Evolutionary conservation across 2,329 filamentous ascomycete species (phyloP).

Genomic region (Talaromyces sp.): DNA sequence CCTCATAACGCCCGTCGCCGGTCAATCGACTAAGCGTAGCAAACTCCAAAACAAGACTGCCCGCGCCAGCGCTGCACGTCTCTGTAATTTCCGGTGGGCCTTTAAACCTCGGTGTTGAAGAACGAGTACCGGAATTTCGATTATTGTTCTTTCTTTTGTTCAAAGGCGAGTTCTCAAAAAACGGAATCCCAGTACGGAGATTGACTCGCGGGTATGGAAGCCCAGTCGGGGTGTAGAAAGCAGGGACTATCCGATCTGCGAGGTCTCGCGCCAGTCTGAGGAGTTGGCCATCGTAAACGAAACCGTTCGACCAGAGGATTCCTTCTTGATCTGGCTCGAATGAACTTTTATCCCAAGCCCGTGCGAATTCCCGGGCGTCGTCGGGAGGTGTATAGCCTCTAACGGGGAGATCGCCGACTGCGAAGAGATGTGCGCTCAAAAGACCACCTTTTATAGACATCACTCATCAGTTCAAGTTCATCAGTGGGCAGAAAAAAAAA

Average conservation of each 20-base stretch:
- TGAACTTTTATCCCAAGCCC: conserved; percentile 33
- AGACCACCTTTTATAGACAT: conserved; percentile 57
- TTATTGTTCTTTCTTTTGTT: conserved; percentile 49
- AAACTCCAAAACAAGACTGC: conserved; percentile 89
- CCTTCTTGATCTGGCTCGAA: conserved; percentile 19
- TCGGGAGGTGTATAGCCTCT: conserved; percentile 60
- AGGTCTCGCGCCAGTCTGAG: conserved; percentile 84
- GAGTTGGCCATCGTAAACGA: conserved; percentile 83
- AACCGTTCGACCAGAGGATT: conserved; percentile 68
- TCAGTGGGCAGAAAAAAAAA: neutral
- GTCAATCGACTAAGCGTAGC: conserved; percentile 83
- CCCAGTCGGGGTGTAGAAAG: conserved; percentile 85
- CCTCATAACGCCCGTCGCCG: conserved; percentile 81
- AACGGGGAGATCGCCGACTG: conserved; percentile 83
- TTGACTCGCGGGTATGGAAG: conserved; percentile 95
- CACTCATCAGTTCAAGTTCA: neutral
- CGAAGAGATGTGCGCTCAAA: conserved; percentile 88
- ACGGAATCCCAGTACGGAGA: conserved; percentile 81
- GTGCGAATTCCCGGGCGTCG: conserved; percentile 32
- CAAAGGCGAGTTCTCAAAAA: conserved; percentile 80
- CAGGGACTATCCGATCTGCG: conserved; percentile 75
- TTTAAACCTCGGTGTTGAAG: conserved; percentile 17
- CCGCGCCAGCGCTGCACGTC: conserved; percentile 95
- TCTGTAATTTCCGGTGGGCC: conserved; percentile 70
- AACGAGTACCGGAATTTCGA: conserved; percentile 43